A percentile compares a stretch with the other conserved stretches of the same genome.
Evolutionary conservation across 2,329 filamentous ascomycete genomes (phyloP).

Genomic region (Botrytis deweyae): DNA sequence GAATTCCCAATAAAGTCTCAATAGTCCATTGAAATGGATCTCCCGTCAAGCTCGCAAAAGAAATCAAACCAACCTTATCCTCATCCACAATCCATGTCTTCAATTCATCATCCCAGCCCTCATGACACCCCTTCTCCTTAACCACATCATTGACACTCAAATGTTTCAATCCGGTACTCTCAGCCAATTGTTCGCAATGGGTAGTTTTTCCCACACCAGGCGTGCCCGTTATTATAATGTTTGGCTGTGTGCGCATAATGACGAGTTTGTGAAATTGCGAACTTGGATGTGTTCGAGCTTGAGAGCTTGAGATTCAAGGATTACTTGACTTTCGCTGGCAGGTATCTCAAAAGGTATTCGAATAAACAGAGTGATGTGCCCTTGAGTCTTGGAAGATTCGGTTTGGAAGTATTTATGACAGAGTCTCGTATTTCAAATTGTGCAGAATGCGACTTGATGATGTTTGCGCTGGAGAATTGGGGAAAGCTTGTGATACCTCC

Average conservation of each 20-base stretch:
- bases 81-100: constrained; percentile 94
- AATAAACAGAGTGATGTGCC: neutral
- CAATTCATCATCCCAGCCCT: constrained; percentile 82
- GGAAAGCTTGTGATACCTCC: neutral
- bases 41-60: neutral
- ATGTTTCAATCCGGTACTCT: constrained; percentile 75
- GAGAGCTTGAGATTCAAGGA: neutral
- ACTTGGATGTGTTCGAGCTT: neutral
- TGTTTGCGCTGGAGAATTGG: neutral
- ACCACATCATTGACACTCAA: constrained; percentile 88
- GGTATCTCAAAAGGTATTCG: neutral
- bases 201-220: constrained; percentile 96
- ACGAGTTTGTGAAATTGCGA: neutral
- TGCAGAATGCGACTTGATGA: neutral
- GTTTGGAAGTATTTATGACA: no score
- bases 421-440: neutral
- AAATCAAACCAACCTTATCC: constrained; percentile 57
- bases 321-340: neutral
- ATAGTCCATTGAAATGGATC: neutral
- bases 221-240: constrained; percentile 93
- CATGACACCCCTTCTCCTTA: constrained; percentile 83
- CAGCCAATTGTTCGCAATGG: constrained; percentile 78
- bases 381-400: neutral
- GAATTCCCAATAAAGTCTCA: neutral
- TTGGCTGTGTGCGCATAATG: constrained; percentile 53